Conservation (phyloP, 192 early-diverging fungal species). For the Dispira parvispora region DNA sequence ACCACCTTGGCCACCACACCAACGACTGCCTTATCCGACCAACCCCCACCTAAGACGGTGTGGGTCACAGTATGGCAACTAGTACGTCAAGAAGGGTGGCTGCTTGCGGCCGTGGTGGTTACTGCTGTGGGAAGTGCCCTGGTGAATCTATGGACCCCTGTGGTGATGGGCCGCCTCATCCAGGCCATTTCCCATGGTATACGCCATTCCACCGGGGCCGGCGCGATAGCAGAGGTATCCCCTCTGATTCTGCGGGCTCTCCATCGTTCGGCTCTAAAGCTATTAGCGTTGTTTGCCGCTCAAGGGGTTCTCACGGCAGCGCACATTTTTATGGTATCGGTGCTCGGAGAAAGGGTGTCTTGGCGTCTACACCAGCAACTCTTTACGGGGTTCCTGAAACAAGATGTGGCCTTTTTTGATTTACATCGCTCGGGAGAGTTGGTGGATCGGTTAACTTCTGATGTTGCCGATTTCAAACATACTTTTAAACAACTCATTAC, state of each 20-base stretch:
- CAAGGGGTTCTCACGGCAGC: slow-evolving; percentile 42
- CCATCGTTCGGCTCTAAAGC: slow-evolving; percentile 29
- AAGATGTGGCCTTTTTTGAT: slow-evolving; percentile 49
- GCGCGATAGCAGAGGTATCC: neutral
- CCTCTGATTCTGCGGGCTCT: slow-evolving; percentile 11
- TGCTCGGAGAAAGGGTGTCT: slow-evolving; percentile 41
- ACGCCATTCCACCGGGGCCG: slow-evolving; percentile 1
- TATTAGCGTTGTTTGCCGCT: slow-evolving; percentile 33
- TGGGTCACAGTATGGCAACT: slow-evolving; percentile 24
- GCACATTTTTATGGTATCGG: slow-evolving; percentile 40
- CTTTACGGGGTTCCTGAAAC: slow-evolving; percentile 30
- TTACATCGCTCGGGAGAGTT: slow-evolving; percentile 30
- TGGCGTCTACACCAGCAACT: slow-evolving; percentile 29
- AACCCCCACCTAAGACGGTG: no score
- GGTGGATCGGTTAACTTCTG: slow-evolving; percentile 30
- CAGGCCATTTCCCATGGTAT: slow-evolving; percentile 31
- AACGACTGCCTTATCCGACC: neutral
- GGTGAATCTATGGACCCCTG: slow-evolving; percentile 32
- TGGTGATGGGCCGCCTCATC: slow-evolving; percentile 39
- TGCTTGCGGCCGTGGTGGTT: slow-evolving; percentile 29
- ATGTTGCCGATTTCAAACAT: slow-evolving; percentile 40
- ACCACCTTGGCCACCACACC: neutral
- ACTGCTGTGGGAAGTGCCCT: slow-evolving; percentile 40
- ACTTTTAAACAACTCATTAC: slow-evolving; percentile 43
- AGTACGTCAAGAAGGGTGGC: slow-evolving; percentile 32